Conservation (phyloP, 2,329 filamentous ascomycete genomes). For the Fusarium dimerum region DNA sequence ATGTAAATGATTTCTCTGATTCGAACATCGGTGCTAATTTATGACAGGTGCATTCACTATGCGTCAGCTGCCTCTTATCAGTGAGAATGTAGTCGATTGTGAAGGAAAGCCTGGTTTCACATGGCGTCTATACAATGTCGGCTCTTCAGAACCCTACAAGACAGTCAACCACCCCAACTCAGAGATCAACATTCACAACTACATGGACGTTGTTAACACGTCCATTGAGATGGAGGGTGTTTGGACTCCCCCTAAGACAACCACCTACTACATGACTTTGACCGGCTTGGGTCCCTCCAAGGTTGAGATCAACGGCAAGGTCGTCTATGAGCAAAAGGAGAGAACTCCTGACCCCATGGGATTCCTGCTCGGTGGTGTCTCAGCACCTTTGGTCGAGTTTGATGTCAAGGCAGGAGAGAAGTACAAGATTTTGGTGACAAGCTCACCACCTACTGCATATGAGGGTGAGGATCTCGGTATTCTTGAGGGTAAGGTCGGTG, state of each 20-base stretch:
- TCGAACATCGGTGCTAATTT: background rate
- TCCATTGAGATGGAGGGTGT: constrained; percentile 32
- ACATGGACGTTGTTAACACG: constrained; percentile 27
- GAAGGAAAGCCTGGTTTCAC: constrained; percentile 37
- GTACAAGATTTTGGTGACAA: constrained; percentile 34
- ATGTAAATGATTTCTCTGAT: background rate
- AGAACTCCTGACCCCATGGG: constrained; percentile 37
- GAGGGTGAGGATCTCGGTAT: constrained; percentile 32
- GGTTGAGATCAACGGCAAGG: constrained; percentile 32
- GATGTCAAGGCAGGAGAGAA: constrained; percentile 30
- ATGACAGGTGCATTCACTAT: constrained; percentile 29
- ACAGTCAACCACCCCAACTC: constrained; percentile 28
- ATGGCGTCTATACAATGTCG: constrained; percentile 29
- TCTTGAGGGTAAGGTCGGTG: constrained; percentile 34
- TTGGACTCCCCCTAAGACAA: constrained; percentile 32
- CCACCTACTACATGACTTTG: constrained; percentile 34
- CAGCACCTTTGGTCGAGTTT: constrained; percentile 33
- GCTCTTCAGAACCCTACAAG: constrained; percentile 25
- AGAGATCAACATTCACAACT: constrained; percentile 22
- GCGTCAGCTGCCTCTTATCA: constrained; percentile 24
- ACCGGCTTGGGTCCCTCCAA: constrained; percentile 34
- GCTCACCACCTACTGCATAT: constrained; percentile 29
- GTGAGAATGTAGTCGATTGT: constrained; percentile 31
- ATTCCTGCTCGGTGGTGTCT: constrained; percentile 34
- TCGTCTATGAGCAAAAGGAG: constrained; percentile 34